Percentiles rank a stretch among this genome's conserved stretches.
Evolutionary conservation across 257 asterid species (phyloP).

Genomic region (Lavandula angustifolia): DNA sequence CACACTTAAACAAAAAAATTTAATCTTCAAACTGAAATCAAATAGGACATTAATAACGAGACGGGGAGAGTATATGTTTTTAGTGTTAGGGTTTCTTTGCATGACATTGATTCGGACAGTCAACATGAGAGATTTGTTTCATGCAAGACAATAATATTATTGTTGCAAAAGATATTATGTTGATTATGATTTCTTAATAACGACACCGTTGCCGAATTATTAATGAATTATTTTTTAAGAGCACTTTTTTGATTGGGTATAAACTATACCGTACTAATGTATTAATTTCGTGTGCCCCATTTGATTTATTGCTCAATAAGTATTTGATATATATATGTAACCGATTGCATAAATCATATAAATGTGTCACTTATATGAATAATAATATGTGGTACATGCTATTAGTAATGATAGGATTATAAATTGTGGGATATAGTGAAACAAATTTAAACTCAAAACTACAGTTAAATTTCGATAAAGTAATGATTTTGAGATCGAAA

Average conservation of each 20-base stretch:
- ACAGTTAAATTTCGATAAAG: too few relatives aligned
- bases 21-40: too few relatives aligned
- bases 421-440: background rate
- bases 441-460: background rate
- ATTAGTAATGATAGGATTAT: too few relatives aligned
- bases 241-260: too few relatives aligned
- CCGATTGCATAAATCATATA: background rate
- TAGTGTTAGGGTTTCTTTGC: background rate
- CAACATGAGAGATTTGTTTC: slow-evolving; percentile 1
- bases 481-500: too few relatives aligned
- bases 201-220: background rate
- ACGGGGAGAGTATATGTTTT: too few relatives aligned
- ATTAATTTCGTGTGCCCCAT: slow-evolving; percentile 33
- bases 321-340: slow-evolving; percentile 1
- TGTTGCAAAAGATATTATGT: slow-evolving; percentile 26
- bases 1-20: too few relatives aligned
- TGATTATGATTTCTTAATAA: slow-evolving; percentile 21
- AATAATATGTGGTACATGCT: too few relatives aligned
- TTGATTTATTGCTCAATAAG: slow-evolving; percentile 11
- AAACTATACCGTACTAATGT: too few relatives aligned
- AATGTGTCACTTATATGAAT: too few relatives aligned
- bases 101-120: slow-evolving; percentile 6
- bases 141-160: slow-evolving; percentile 22
- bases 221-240: too few relatives aligned
- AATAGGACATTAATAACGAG: too few relatives aligned